phyloP scores from a whole-genome alignment of 768 basidiomycete genomes.

The Trametes elegans region DNA sequence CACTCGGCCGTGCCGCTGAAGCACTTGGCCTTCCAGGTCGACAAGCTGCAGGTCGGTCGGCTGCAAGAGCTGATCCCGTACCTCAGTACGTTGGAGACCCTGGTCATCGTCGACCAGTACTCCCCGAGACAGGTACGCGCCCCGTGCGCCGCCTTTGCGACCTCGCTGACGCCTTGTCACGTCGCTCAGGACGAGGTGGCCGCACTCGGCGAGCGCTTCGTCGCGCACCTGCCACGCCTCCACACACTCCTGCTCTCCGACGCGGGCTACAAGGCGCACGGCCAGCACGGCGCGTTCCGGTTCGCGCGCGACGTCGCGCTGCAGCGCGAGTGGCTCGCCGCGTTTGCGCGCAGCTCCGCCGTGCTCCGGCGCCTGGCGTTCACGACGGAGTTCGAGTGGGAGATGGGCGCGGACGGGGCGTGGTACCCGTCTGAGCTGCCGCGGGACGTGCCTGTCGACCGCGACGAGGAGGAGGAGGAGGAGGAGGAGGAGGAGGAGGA shows the following conservation, averaged over 20 bases:
- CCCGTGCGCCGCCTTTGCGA: no score
- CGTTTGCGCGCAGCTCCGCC: background rate
- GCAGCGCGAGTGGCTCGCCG: background rate
- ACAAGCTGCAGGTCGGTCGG: background rate
- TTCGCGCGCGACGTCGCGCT: background rate
- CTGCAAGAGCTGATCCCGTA: background rate
- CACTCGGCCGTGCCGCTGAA: background rate
- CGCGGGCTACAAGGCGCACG: background rate
- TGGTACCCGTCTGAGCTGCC: no score
- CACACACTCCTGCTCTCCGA: conserved; percentile 1
- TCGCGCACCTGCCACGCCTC: background rate
- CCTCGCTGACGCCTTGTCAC: no score
- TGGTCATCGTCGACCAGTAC: background rate
- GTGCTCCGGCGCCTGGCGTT: conserved; percentile 5
- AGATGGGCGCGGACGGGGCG: background rate
- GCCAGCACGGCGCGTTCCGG: background rate
- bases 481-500: no score
- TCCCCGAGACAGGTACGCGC: background rate
- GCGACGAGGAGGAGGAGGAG: no score
- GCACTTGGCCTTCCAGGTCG: background rate
- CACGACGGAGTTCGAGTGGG: conserved; percentile 8
- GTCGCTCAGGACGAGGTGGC: no score
- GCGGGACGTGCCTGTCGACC: no score
- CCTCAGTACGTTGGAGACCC: background rate
- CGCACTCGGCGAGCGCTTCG: background rate